Evolutionary conservation across 2,329 filamentous ascomycete genomes (phyloP).

Genomic region (Fusarium poae): DNA sequence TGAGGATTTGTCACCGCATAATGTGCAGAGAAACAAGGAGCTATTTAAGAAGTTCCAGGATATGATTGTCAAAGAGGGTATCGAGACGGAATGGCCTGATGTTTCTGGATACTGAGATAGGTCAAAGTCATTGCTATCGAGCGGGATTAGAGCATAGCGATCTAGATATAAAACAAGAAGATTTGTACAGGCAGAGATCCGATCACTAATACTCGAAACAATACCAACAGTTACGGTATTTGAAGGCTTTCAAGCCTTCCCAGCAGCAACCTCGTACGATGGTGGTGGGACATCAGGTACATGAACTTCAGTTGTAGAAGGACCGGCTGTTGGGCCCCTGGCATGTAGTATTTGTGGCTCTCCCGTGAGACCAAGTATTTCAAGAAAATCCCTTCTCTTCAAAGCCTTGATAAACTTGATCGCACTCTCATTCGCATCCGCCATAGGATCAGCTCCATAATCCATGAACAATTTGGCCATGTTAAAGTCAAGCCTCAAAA

Average conservation of each 20-base stretch:
- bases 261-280: slow-evolving; percentile 12
- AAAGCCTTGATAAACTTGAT: slow-evolving; percentile 18
- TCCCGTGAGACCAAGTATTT: neutral
- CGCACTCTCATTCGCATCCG: neutral
- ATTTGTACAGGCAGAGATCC: neutral
- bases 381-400: neutral
- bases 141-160: neutral
- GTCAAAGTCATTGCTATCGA: neutral
- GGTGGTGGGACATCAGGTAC: slow-evolving; percentile 11
- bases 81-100: slow-evolving; percentile 39
- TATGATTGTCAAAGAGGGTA: slow-evolving; percentile 28
- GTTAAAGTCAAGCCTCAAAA: slow-evolving; percentile 12
- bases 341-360: rapidly evolving
- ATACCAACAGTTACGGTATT: neutral
- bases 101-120: slow-evolving; percentile 24
- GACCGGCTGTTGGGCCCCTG: rapidly evolving
- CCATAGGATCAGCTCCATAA: neutral
- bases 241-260: neutral
- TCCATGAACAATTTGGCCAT: slow-evolving; percentile 8
- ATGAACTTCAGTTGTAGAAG: neutral
- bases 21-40: slow-evolving; percentile 35
- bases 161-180: neutral
- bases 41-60: slow-evolving; percentile 20
- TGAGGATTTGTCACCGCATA: slow-evolving; percentile 31
- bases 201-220: rapidly evolving